Evolutionary conservation across 2,329 filamentous ascomycete genomes (phyloP).

Genomic region (Calonectria honghensis): DNA sequence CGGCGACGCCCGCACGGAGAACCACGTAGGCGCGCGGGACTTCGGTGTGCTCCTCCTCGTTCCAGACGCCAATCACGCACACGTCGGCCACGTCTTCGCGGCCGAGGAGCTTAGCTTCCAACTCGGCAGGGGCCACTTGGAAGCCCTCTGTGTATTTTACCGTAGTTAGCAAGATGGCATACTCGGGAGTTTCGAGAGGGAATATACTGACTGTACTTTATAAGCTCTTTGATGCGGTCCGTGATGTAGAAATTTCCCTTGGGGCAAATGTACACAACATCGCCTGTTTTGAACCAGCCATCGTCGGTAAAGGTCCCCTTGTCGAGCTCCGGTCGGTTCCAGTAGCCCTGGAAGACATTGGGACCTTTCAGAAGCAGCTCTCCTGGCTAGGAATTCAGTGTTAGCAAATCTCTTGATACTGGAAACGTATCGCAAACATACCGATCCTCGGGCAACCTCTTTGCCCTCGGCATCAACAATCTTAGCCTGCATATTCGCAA

Average conservation of each 20-base stretch:
- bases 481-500: conserved; percentile 87
- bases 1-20: conserved; percentile 59
- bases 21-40: conserved; percentile 74
- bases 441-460: conserved; percentile 71
- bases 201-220: conserved; percentile 68
- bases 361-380: conserved; percentile 87
- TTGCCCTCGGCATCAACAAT: conserved; percentile 80
- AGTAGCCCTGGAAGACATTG: conserved; percentile 87
- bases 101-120: conserved; percentile 70
- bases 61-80: conserved; percentile 78
- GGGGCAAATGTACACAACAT: conserved; percentile 86
- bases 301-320: conserved; percentile 82
- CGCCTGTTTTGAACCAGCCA: conserved; percentile 93
- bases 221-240: conserved; percentile 84
- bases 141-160: conserved; percentile 70
- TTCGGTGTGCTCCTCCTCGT: conserved; percentile 78
- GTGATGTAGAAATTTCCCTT: conserved; percentile 92
- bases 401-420: not conserved
- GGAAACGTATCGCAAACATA: not conserved
- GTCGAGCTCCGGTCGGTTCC: conserved; percentile 83
- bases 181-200: conserved; percentile 7
- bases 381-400: conserved; percentile 64
- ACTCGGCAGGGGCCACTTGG: conserved; percentile 81
- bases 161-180: conserved; percentile 51
- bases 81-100: conserved; percentile 72